Percentiles rank a stretch among this genome's conserved stretches.
phyloP scores from a whole-genome alignment of 2,329 filamentous ascomycete genomes.

The Elsinoe batatas region DNA sequence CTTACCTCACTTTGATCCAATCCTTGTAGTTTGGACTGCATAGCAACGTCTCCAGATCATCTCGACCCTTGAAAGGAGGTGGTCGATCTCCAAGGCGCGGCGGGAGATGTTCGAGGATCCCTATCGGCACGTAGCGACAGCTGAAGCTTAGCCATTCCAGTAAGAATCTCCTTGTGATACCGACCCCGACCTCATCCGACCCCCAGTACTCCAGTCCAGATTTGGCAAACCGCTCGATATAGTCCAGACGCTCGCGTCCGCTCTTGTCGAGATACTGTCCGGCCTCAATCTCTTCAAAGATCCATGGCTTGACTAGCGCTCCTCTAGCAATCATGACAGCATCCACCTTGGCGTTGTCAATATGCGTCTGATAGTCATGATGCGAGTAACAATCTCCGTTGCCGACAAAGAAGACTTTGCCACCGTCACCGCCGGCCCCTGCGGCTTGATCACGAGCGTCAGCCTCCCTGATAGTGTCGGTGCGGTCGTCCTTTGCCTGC shows the following conservation, averaged over 20 bases:
- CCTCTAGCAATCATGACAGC: slow-evolving; percentile 96
- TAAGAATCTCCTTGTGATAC: slow-evolving; percentile 81
- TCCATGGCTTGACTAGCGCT: slow-evolving; percentile 93
- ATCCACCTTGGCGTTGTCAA: slow-evolving; percentile 72
- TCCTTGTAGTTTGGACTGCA: slow-evolving; percentile 87
- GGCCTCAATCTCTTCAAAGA: slow-evolving; percentile 90
- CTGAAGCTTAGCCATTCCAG: slow-evolving; percentile 94
- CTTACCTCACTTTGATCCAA: slow-evolving; percentile 96
- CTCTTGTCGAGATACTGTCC: slow-evolving; percentile 95
- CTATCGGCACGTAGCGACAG: slow-evolving; percentile 82
- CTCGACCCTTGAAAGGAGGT: slow-evolving; percentile 69
- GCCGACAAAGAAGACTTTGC: slow-evolving; percentile 80
- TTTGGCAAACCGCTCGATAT: slow-evolving; percentile 80
- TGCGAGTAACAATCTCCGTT: slow-evolving; percentile 97
- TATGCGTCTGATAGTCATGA: slow-evolving; percentile 69
- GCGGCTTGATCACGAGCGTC: slow-evolving; percentile 66
- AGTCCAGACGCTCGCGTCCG: slow-evolving; percentile 70
- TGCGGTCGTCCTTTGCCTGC: slow-evolving; percentile 51
- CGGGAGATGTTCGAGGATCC: slow-evolving; percentile 77
- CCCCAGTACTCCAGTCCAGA: slow-evolving; percentile 94
- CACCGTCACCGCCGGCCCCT: slow-evolving; percentile 38
- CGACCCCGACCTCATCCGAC: slow-evolving; percentile 86
- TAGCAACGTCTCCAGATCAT: slow-evolving; percentile 89
- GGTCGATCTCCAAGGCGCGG: slow-evolving; percentile 83
- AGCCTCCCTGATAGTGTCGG: slow-evolving; percentile 68